Evolutionary conservation across 2,329 filamentous ascomycete genomes (phyloP).

Genomic region (Fusarium nematophilum): DNA sequence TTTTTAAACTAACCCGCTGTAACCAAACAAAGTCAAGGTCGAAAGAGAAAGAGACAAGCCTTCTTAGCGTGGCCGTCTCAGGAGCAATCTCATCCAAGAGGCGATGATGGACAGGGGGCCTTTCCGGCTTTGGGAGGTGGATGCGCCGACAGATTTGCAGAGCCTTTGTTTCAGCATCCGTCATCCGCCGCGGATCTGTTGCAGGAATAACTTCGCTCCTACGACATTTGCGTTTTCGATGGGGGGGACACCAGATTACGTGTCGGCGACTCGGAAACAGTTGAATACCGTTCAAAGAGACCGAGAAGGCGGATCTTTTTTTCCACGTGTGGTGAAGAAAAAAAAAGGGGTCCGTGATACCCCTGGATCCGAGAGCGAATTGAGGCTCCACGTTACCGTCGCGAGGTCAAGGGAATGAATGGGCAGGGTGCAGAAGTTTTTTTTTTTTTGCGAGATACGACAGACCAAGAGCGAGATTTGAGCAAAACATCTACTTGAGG

Average conservation of each 20-base stretch:
- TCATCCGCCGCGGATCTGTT: constrained; percentile 12
- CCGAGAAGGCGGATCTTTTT: background rate
- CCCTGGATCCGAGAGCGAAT: constrained; percentile 13
- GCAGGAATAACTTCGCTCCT: constrained; percentile 16
- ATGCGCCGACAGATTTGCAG: constrained; percentile 16
- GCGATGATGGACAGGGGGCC: constrained; percentile 20
- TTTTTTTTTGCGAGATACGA: too few species aligned
- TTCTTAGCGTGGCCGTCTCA: constrained; percentile 32
- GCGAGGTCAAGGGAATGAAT: too few species aligned
- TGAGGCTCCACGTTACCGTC: constrained; percentile 1
- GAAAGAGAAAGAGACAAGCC: constrained; percentile 32
- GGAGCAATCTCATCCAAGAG: background rate
- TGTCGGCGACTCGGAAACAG: constrained; percentile 15
- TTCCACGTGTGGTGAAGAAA: background rate
- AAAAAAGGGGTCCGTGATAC: constrained; percentile 21
- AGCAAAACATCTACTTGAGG: too few species aligned
- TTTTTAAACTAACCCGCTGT: too few species aligned
- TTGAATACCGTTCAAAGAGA: constrained; percentile 3
- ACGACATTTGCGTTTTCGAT: constrained; percentile 8
- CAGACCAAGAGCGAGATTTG: too few species aligned
- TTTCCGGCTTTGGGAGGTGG: background rate
- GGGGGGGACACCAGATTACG: constrained; percentile 34
- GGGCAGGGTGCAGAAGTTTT: too few species aligned
- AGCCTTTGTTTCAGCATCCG: constrained; percentile 27
- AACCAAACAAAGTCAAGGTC: constrained; percentile 14